Percentiles rank a stretch among this genome's conserved stretches.
Evolutionary conservation across 1,284 basidiomycete species (phyloP).

Genomic region (Vanrija pseudolonga): DNA sequence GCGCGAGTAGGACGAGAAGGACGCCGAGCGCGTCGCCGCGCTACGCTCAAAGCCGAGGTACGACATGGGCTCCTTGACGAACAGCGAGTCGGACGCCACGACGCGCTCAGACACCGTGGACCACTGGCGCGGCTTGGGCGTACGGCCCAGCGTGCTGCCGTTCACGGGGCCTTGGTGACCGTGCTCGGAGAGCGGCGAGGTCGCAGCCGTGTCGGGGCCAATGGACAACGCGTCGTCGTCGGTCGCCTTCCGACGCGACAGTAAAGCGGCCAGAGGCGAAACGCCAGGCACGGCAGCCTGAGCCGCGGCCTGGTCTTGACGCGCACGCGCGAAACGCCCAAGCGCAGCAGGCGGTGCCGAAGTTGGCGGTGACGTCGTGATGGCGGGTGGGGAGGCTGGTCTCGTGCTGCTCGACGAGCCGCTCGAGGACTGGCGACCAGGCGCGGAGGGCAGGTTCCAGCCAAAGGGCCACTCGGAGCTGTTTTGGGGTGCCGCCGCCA

Average conservation of each 20-base stretch:
- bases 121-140: conserved; percentile 11
- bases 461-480: conserved; percentile 6
- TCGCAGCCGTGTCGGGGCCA: conserved; percentile 12
- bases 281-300: conserved; percentile 14
- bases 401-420: conserved; percentile 6
- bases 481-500: background rate
- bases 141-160: background rate
- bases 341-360: conserved; percentile 10
- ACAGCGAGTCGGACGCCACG: conserved; percentile 12
- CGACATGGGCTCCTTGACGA: conserved; percentile 10
- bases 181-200: conserved; percentile 11
- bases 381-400: conserved; percentile 6
- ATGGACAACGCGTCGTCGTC: conserved; percentile 18
- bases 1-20: conserved; percentile 7
- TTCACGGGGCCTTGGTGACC: background rate
- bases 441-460: conserved; percentile 1
- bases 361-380: conserved; percentile 2
- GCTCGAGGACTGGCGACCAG: conserved; percentile 3
- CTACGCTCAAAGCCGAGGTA: conserved; percentile 4
- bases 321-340: conserved; percentile 35
- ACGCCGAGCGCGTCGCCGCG: conserved; percentile 7
- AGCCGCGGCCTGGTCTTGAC: conserved; percentile 21
- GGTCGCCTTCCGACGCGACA: conserved; percentile 18
- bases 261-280: conserved; percentile 13
- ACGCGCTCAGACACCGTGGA: conserved; percentile 11